phyloP scores from a whole-genome alignment of 2,329 filamentous ascomycete species.

The Clonostachys byssicola region DNA sequence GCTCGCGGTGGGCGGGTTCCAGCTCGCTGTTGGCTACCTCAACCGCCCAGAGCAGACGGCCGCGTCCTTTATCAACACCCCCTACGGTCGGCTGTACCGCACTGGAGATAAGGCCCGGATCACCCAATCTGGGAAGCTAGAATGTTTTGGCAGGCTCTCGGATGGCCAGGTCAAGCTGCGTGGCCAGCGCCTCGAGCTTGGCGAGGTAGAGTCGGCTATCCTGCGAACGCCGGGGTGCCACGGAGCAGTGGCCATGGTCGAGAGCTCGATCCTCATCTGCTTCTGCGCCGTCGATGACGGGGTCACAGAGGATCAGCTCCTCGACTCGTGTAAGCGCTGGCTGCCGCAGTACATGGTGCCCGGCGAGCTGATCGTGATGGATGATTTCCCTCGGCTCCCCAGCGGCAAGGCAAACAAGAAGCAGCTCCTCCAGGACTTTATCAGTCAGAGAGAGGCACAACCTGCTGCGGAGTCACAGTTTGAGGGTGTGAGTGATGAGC shows the following conservation, averaged over 20 bases:
- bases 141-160: constrained; percentile 76
- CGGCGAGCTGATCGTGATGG: constrained; percentile 60
- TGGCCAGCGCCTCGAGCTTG: constrained; percentile 78
- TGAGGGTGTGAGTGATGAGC: background rate
- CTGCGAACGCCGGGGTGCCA: constrained; percentile 59
- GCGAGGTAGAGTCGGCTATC: constrained; percentile 70
- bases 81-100: constrained; percentile 70
- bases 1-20: constrained; percentile 74
- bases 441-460: constrained; percentile 6
- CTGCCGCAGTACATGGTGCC: constrained; percentile 83
- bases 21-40: constrained; percentile 77
- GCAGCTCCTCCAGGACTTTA: constrained; percentile 49
- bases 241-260: constrained; percentile 61
- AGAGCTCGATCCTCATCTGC: constrained; percentile 65
- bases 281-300: constrained; percentile 60
- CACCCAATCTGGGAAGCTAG: constrained; percentile 63
- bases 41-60: constrained; percentile 75
- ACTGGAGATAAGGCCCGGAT: constrained; percentile 82
- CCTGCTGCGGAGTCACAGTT: background rate
- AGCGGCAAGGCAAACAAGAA: constrained; percentile 82
- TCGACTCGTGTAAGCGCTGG: constrained; percentile 65
- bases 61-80: constrained; percentile 64
- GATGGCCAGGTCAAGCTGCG: constrained; percentile 83
- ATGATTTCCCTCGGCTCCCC: constrained; percentile 67
- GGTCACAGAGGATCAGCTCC: constrained; percentile 34